A percentile compares a stretch with the other conserved stretches of the same genome.
phyloP scores from a whole-genome alignment of 306 rosid genomes.

The Quercus mongolica region DNA sequence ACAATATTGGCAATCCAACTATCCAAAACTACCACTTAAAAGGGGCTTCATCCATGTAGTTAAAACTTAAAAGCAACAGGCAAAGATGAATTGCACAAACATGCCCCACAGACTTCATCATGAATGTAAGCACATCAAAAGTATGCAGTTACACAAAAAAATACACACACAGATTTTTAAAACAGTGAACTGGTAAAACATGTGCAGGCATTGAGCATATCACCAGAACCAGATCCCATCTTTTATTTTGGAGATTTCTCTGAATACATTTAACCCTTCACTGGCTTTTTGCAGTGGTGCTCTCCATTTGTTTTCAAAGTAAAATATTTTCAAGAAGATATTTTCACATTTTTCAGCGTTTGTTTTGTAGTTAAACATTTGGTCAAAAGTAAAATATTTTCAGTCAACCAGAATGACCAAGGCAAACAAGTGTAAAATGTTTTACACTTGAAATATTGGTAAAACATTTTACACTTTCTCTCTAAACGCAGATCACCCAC shows the following conservation, averaged over 20 bases:
- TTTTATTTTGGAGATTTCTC: slow-evolving; percentile 1
- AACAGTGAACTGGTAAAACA: background rate
- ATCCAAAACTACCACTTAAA: too few species aligned
- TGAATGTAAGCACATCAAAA: background rate
- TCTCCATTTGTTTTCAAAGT: background rate
- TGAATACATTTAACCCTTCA: slow-evolving; percentile 10
- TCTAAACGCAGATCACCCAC: too few species aligned
- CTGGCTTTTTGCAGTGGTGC: background rate
- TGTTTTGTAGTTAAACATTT: too few species aligned
- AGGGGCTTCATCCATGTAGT: background rate
- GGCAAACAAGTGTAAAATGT: too few species aligned
- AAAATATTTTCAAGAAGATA: too few species aligned
- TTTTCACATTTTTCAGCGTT: too few species aligned
- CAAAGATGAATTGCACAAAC: background rate
- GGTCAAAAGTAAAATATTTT: too few species aligned
- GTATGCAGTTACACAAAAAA: background rate
- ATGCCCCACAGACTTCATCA: background rate
- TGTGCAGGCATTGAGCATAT: background rate
- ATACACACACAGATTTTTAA: background rate
- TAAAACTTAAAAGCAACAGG: background rate
- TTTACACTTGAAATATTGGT: too few species aligned
- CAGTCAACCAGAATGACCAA: too few species aligned
- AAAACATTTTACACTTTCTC: too few species aligned
- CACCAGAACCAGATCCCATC: slow-evolving; percentile 3
- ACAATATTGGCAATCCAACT: background rate